Percentiles rank a stretch among this genome's conserved stretches.
Evolutionary conservation across 2,329 filamentous ascomycete genomes (phyloP).

Genomic region (Fusarium pininemorale): DNA sequence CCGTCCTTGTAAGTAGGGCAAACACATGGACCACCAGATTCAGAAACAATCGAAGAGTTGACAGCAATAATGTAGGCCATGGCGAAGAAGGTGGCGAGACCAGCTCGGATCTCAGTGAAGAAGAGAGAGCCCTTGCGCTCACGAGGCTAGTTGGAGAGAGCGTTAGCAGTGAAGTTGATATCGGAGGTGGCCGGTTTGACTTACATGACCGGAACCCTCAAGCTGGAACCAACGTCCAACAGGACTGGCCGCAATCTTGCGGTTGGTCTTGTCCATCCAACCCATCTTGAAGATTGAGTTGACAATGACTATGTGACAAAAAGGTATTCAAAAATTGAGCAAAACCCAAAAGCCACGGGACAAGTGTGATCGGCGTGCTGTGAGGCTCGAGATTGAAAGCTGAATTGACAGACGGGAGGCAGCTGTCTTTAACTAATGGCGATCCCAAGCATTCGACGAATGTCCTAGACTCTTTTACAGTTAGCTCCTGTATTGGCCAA

Average conservation of each 20-base stretch:
- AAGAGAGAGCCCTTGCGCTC: conserved; percentile 81
- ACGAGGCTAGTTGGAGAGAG: conserved; percentile 58
- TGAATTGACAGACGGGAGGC: conserved; percentile 2
- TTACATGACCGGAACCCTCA: conserved; percentile 83
- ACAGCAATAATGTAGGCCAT: conserved; percentile 66
- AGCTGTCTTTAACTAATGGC: conserved; percentile 21
- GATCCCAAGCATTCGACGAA: neutral
- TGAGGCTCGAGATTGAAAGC: conserved; percentile 1
- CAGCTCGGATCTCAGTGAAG: conserved; percentile 85
- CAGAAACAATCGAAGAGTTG: conserved; percentile 64
- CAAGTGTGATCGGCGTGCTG: neutral
- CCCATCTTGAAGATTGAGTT: conserved; percentile 49
- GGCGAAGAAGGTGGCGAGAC: conserved; percentile 81
- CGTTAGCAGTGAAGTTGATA: neutral
- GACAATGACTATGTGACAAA: neutral
- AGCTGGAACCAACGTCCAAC: conserved; percentile 81
- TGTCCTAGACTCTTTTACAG: conserved; percentile 21
- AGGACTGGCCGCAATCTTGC: conserved; percentile 68
- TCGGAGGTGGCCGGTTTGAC: conserved; percentile 45
- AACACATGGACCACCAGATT: conserved; percentile 79
- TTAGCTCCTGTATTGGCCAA: conserved; percentile 18
- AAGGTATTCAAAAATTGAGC: conserved; percentile 12
- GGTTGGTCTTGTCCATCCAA: conserved; percentile 62
- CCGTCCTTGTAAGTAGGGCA: conserved; percentile 65
- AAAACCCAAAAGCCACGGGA: neutral